phyloP scores from a whole-genome alignment of 176 grass and related monocot genomes.

The Triticum timopheevii region DNA sequence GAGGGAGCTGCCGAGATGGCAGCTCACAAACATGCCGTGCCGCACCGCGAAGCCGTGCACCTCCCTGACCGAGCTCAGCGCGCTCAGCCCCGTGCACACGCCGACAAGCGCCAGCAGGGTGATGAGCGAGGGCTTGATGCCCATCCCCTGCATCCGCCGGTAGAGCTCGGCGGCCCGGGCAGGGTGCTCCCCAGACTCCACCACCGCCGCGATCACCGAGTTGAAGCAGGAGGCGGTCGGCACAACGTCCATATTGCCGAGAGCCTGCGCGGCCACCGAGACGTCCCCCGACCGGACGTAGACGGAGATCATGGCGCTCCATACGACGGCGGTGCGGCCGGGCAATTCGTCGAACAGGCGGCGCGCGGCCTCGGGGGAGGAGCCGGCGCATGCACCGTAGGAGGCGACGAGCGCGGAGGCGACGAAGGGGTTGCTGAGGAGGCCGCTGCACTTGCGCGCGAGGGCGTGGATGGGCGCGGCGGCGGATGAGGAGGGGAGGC shows the following conservation, averaged over 20 bases:
- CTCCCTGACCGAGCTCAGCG: slow-evolving; percentile 49
- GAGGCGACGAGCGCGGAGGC: slow-evolving; percentile 55
- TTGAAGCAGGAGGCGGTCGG: slow-evolving; percentile 62
- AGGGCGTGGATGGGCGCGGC: slow-evolving; percentile 38
- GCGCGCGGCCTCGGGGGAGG: slow-evolving; percentile 27
- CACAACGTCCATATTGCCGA: slow-evolving; percentile 48
- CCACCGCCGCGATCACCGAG: slow-evolving; percentile 42
- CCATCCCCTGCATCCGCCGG: slow-evolving; percentile 39
- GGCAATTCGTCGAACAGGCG: slow-evolving; percentile 75
- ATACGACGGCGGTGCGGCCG: slow-evolving; percentile 49
- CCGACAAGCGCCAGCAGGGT: slow-evolving; percentile 54
- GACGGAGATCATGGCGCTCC: slow-evolving; percentile 62
- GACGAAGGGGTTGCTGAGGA: slow-evolving; percentile 45
- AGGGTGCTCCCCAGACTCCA: slow-evolving; percentile 22
- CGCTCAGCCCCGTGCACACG: slow-evolving; percentile 12
- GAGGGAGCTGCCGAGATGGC: slow-evolving; percentile 55
- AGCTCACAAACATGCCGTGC: slow-evolving; percentile 30
- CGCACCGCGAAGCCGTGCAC: slow-evolving; percentile 55
- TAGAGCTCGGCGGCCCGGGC: slow-evolving; percentile 49
- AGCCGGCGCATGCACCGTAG: slow-evolving; percentile 28
- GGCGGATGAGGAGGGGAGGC: slow-evolving; percentile 15
- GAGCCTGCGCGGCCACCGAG: background rate
- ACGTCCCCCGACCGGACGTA: slow-evolving; percentile 44
- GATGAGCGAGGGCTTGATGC: slow-evolving; percentile 45
- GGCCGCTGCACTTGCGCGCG: slow-evolving; percentile 37